Evolutionary conservation across 1,284 basidiomycete genomes (phyloP).

Genomic region (Leucocoprinus gongylophorus): DNA sequence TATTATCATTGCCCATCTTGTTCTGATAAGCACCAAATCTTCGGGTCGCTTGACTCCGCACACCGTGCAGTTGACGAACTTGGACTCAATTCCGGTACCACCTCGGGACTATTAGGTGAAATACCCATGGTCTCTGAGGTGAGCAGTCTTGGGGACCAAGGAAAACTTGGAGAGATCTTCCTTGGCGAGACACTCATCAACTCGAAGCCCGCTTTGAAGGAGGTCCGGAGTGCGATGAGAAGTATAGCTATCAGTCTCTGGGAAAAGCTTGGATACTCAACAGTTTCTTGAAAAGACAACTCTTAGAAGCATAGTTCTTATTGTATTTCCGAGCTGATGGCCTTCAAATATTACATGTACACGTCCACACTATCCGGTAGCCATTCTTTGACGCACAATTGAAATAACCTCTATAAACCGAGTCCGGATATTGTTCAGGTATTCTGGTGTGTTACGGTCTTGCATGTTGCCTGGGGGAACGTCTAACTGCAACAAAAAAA

Average conservation of each 20-base stretch:
- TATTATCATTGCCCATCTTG: constrained; percentile 84
- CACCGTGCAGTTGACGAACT: constrained; percentile 2
- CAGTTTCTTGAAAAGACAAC: neutral
- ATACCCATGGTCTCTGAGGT: constrained; percentile 9
- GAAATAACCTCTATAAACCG: constrained; percentile 24
- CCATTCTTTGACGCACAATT: constrained; percentile 1
- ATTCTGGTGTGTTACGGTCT: constrained; percentile 62
- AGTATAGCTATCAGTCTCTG: neutral
- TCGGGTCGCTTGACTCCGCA: constrained; percentile 8
- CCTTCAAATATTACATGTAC: neutral
- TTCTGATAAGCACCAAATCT: constrained; percentile 7
- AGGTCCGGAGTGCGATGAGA: constrained; percentile 4
- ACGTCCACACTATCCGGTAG: neutral
- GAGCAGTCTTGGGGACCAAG: constrained; percentile 8
- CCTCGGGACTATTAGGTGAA: constrained; percentile 3
- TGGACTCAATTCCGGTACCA: neutral
- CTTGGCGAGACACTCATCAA: constrained; percentile 1
- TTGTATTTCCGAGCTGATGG: neutral
- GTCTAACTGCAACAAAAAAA: constrained; percentile 41
- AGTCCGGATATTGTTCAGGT: constrained; percentile 35
- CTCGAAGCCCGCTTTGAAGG: neutral
- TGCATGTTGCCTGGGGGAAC: constrained; percentile 63
- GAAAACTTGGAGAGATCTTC: constrained; percentile 9
- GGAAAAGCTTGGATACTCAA: neutral
- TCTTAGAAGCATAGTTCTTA: neutral